Base-by-base conservation (phyloP, 192 early-diverging fungal species). In the Coemansia sp. region DNA sequence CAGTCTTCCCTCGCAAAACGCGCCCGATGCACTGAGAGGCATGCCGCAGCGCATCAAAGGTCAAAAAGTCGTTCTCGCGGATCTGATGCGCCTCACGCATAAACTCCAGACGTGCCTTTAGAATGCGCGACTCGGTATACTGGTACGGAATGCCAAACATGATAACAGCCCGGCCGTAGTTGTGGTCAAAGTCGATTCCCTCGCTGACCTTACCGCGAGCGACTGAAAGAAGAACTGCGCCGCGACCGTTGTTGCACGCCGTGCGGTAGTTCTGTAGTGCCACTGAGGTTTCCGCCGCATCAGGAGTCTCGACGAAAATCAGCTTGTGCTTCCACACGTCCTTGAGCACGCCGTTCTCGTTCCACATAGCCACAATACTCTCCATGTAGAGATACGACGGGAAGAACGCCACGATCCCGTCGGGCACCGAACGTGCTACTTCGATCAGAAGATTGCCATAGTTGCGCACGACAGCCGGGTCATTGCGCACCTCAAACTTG, bases 61-160 rank as follows among this genome's bases (percentile, higher is more conserved):
- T 96, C 62, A 99, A 68, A 73, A 98, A 99, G 66, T 99, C 98
- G 67, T 96, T 99, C 75, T 99, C 98, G 37, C 98, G 83, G 17
- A 99, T 91, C 61, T 91, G 83, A 66, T 89, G 88, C 61, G 93
- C 87, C 55, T 98, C 95, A 21, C 98, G 78, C 47, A 99, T 71
- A 79, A 92, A 99, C 77, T 98, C 96, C 10, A 99, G 79, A 6
- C 94, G 84, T 1, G 95, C 95, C 84, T 96, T 97, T 46, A 98
- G 68, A 41, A 97, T 96, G 19, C 96, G 71, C 48, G 86, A 90
- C 69, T 97, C 96, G 0, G 96, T 98, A 73, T 98, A 98, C 82
- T 99, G 98, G 71, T 98, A 99, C 5, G 98, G 98, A 50, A 99
- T 96, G 13, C 98, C 98, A 86, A 99, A 99, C 85, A 99, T 88